These are phyloP conservation scores for Ganoderma lingzhi DNA, from an alignment of 1,284 basidiomycete species.

Conservation along the genomic window DNA sequence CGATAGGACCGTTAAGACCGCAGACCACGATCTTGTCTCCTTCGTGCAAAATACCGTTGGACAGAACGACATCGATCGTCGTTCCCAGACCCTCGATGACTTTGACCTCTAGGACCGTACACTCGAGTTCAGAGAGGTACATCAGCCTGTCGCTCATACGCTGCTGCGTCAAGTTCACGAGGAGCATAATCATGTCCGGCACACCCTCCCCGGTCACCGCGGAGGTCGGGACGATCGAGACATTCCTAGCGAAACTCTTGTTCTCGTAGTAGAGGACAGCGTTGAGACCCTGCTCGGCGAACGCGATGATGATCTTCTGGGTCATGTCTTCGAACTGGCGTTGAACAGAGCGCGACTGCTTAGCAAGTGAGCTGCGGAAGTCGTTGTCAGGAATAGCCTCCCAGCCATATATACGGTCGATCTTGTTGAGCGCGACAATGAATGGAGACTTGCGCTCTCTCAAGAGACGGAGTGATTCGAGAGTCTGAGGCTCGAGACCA, in stretches of 20 bases:
- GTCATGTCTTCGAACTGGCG: conserved; percentile 95
- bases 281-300: conserved; percentile 98
- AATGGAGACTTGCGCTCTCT: conserved; percentile 98
- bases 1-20: conserved; percentile 97
- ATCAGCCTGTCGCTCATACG: conserved; percentile 98
- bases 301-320: conserved; percentile 88
- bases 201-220: conserved; percentile 98
- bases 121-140: conserved; percentile 98
- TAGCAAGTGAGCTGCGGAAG: conserved; percentile 92
- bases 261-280: conserved; percentile 97
- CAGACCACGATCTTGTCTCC: conserved; percentile 97
- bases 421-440: conserved; percentile 99
- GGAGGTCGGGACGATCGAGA: conserved; percentile 97
- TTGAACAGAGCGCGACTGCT: conserved; percentile 84
- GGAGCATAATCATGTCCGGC: conserved; percentile 99
- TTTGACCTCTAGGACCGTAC: conserved; percentile 99
- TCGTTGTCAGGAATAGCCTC: conserved; percentile 90
- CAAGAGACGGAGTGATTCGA: conserved; percentile 94
- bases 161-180: conserved; percentile 97
- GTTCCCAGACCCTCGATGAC: conserved; percentile 98
- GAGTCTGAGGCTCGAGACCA: conserved; percentile 96
- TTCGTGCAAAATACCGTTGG: conserved; percentile 93
- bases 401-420: conserved; percentile 99
- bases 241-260: conserved; percentile 94
- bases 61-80: conserved; percentile 97